Percentiles rank a stretch among this genome's conserved stretches.
phyloP scores from a whole-genome alignment of 2,329 filamentous ascomycete species.

The Zelopaecilomyces penicillatus region DNA sequence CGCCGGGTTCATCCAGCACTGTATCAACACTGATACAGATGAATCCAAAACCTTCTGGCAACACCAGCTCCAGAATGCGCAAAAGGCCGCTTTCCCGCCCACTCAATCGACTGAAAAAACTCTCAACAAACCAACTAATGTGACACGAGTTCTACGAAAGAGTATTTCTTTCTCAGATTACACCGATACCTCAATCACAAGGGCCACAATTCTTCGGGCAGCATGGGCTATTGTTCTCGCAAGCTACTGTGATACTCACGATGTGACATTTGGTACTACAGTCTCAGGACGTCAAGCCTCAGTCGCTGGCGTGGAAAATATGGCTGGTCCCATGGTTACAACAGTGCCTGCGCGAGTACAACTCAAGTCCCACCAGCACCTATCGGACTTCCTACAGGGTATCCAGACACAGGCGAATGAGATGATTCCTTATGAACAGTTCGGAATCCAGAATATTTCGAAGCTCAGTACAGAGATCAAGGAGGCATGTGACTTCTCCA shows the following conservation, averaged over 20 bases:
- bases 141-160: no score
- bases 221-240: neutral
- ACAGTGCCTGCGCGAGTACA: neutral
- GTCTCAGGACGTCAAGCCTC: neutral
- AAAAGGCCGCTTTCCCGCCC: constrained; percentile 1
- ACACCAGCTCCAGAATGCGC: constrained; percentile 2
- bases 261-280: neutral
- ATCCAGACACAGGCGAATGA: neutral
- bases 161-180: neutral
- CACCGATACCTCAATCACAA: neutral
- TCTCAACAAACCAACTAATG: neutral
- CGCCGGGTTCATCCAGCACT: constrained; percentile 6
- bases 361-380: constrained; percentile 2
- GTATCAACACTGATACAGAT: constrained; percentile 1
- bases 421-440: neutral
- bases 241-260: neutral
- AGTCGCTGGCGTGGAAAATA: constrained; percentile 12
- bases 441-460: neutral
- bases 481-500: no score
- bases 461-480: no score
- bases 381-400: neutral
- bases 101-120: neutral
- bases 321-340: constrained; percentile 10
- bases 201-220: constrained; percentile 7
- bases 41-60: constrained; percentile 5